Percentiles rank a stretch among this genome's conserved stretches.
Evolutionary conservation across 139 green algal genomes (phyloP).

Genomic region (Chlamydomonas incerta): DNA sequence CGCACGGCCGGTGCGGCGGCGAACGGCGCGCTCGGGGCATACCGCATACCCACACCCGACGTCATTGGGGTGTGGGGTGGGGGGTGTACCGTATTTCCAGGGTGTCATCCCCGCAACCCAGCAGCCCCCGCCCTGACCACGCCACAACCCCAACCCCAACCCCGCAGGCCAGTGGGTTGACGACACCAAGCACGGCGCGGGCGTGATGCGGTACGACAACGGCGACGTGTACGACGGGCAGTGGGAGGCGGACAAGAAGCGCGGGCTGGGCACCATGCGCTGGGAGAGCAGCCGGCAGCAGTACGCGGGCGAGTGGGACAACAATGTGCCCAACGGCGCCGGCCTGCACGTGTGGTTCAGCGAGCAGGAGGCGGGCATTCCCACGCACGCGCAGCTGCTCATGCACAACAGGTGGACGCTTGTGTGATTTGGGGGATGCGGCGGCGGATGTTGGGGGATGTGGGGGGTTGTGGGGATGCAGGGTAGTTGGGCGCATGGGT

Average conservation of each 20-base stretch:
- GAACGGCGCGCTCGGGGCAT: too few species aligned
- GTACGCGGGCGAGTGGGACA: constrained; percentile 69
- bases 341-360: constrained; percentile 73
- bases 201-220: constrained; percentile 68
- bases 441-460: too few species aligned
- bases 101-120: too few species aligned
- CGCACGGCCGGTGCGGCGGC: too few species aligned
- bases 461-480: too few species aligned
- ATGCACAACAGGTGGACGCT: constrained; percentile 75
- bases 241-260: constrained; percentile 64
- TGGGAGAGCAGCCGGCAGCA: constrained; percentile 61
- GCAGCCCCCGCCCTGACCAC: too few species aligned
- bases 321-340: constrained; percentile 67
- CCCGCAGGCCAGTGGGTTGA: constrained; percentile 66
- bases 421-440: too few species aligned
- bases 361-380: constrained; percentile 16
- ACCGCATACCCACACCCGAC: too few species aligned
- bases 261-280: constrained; percentile 63
- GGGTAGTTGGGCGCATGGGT: too few species aligned
- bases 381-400: constrained; percentile 69
- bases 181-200: constrained; percentile 72
- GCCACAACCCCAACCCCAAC: too few species aligned
- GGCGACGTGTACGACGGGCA: constrained; percentile 70
- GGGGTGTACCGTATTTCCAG: too few species aligned
- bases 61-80: too few species aligned